Evolutionary conservation across 2,329 filamentous ascomycete species (phyloP), one percentile per base, ranked within the genome.

Genomic region (Volutella citrinella): DNA sequence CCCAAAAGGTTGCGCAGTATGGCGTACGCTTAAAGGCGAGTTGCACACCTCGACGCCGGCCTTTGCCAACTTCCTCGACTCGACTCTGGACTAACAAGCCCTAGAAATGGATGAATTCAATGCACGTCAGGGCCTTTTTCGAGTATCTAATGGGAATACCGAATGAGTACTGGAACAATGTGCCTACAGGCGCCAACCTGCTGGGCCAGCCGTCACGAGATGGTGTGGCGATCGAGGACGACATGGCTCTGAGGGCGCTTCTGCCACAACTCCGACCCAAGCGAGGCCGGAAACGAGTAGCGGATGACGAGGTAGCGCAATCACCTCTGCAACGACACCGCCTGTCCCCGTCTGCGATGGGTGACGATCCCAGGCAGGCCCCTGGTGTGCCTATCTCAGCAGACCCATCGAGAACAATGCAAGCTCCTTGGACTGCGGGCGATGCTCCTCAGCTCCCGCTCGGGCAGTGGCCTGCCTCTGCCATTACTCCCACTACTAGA

Each of bases 101-200:
- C 23, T 51, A 87, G 86, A 82, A 91, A 55, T 96, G 90, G 90
- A 93, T 96, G 87, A 87, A 88, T 57, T 90, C 89, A 6, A 91
- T 95, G 84, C 90, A 95, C 58, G 80, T 95, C 32, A 87, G 95
- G 68, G 86, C 88, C 10, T 96, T 96, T 59, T 96, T 95, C 54
- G 88, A 95, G 57, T 96, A 88, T 57, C 77, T 94, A 14, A 72
- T 91, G 43, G 79, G 80, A 30, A 88, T 88, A 45, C 68, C 76
- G 17, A 88, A 94, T 59, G 65, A 78, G 1, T 96, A 96, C 60
- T 95, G 84, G 68, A 81, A 76, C 12, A 77, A 87, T 21, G 74
- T 95, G 16, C 89, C 89, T 1, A 66, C 72, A 6, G 71, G 75
- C 11, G 68, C 76, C 19, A 76, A 81, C 34, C 78, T 83, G 4